These are phyloP conservation scores for Eimeria maxima DNA, from an alignment of 169 alveolate species.

Conservation along the genomic window DNA sequence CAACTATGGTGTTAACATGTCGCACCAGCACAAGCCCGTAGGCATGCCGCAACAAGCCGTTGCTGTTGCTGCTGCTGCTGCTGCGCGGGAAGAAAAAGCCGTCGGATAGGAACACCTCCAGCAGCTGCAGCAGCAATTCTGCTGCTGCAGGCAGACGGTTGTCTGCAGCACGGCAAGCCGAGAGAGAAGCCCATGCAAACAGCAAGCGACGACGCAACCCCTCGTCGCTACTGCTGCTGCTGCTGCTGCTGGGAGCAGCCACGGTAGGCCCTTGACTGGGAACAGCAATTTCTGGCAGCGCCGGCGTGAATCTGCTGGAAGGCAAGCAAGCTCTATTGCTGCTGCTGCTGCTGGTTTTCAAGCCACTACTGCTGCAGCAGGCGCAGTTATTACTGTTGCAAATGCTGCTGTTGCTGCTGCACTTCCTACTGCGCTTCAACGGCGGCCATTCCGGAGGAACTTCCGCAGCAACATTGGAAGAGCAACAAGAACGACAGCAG, in stretches of 20 bases:
- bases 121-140: not conserved
- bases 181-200: not conserved
- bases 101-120: slow-evolving; percentile 12
- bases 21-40: slow-evolving; percentile 62
- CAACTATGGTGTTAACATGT: slow-evolving; percentile 20
- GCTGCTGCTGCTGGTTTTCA: not conserved
- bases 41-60: slow-evolving; percentile 8
- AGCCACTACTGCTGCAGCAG: not conserved
- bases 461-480: not conserved
- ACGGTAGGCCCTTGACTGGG: too few species aligned
- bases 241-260: not conserved
- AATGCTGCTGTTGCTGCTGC: not conserved
- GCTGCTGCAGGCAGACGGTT: not conserved
- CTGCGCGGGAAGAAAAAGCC: not conserved
- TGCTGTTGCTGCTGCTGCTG: not conserved
- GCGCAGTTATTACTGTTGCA: not conserved
- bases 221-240: not conserved
- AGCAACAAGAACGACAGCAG: not conserved
- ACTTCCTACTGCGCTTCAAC: too few species aligned
- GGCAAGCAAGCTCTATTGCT: not conserved
- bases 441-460: not conserved
- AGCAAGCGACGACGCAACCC: not conserved
- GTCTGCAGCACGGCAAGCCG: not conserved
- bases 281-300: not conserved
- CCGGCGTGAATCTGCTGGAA: not conserved